A percentile compares a stretch with the other conserved stretches of the same genome.
Conservation (phyloP, 2,329 filamentous ascomycete genomes). For the Monosporascus sp. region DNA sequence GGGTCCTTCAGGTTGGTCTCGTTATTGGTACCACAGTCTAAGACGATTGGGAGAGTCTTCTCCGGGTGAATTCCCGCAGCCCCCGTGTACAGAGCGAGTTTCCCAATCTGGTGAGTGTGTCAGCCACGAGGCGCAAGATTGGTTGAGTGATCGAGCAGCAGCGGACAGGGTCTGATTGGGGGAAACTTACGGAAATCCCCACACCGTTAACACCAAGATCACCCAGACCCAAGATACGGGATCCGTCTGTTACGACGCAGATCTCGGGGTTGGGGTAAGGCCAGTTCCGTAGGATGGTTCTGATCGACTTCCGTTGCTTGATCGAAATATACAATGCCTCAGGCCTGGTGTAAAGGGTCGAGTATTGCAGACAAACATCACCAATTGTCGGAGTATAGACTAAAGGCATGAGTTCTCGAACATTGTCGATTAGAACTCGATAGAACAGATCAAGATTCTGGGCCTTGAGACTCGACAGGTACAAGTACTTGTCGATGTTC, state of each 20-base stretch:
- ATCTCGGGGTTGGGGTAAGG: constrained; percentile 86
- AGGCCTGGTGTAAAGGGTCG: constrained; percentile 88
- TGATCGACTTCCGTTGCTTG: constrained; percentile 86
- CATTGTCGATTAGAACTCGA: constrained; percentile 71
- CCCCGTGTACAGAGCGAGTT: constrained; percentile 89
- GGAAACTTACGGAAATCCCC: constrained; percentile 74
- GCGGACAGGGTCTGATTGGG: constrained; percentile 3
- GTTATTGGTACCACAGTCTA: constrained; percentile 63
- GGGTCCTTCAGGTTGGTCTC: constrained; percentile 62
- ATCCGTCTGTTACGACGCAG: constrained; percentile 94
- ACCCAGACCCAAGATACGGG: constrained; percentile 84
- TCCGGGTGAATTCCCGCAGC: constrained; percentile 90
- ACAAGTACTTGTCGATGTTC: constrained; percentile 76
- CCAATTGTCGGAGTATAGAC: constrained; percentile 90
- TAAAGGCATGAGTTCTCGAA: constrained; percentile 72
- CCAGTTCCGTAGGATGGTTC: constrained; percentile 89
- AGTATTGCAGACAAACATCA: constrained; percentile 95
- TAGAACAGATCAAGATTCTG: constrained; percentile 80
- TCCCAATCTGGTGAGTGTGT: constrained; percentile 63
- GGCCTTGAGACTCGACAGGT: constrained; percentile 69
- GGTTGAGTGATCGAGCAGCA: not conserved
- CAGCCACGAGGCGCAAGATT: constrained; percentile 14
- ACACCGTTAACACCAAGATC: constrained; percentile 96
- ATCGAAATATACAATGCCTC: constrained; percentile 96
- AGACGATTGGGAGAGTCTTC: constrained; percentile 70